These are phyloP conservation scores for Neonothopanus nambi DNA, from an alignment of 1,284 basidiomycete genomes.

Conservation along the genomic window DNA sequence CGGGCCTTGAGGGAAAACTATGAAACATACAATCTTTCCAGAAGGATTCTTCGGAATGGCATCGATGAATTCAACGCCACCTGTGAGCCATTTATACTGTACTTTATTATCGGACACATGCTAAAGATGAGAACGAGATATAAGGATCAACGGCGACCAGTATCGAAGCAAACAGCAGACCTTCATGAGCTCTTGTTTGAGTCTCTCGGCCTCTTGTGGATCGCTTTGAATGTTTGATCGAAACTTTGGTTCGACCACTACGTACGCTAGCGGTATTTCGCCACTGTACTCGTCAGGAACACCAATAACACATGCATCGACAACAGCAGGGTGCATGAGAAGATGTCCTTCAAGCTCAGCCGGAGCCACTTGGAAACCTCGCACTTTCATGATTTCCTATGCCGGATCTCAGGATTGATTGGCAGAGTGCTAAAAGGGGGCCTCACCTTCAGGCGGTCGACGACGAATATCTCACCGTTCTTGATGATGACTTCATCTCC, in stretches of 20 bases:
- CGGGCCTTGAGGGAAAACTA: neutral
- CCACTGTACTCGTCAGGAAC: constrained; percentile 78
- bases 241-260: constrained; percentile 54
- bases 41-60: constrained; percentile 73
- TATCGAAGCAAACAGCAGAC: too few species aligned
- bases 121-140: constrained; percentile 32
- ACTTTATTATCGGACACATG: constrained; percentile 71
- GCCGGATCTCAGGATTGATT: neutral
- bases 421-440: neutral
- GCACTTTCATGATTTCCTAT: constrained; percentile 60
- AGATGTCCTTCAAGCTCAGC: constrained; percentile 77
- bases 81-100: constrained; percentile 69
- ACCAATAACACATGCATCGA: constrained; percentile 64
- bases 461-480: constrained; percentile 56
- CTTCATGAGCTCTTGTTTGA: constrained; percentile 45
- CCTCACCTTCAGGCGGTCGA: constrained; percentile 63
- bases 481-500: constrained; percentile 63
- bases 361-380: constrained; percentile 61
- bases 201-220: constrained; percentile 34
- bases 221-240: constrained; percentile 37
- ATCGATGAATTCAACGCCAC: constrained; percentile 69
- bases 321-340: constrained; percentile 52
- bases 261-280: constrained; percentile 74
- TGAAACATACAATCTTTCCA: constrained; percentile 58
- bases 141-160: neutral